Base-by-base conservation (phyloP, 192 early-diverging fungal species). In the Entomortierella chlamydospora region DNA sequence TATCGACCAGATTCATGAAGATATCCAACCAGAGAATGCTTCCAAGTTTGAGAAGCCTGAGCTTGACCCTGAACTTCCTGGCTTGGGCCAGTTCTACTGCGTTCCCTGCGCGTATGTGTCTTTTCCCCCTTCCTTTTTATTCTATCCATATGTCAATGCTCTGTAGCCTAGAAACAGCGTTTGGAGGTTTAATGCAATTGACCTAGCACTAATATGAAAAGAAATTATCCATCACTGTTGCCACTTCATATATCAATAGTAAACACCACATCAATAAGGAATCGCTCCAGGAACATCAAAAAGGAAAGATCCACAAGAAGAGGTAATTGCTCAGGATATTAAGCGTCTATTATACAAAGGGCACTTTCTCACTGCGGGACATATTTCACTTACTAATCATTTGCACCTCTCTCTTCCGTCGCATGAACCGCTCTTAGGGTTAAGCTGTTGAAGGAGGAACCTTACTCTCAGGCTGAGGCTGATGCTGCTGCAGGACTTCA, bases 1-100 rank as follows among this genome's bases (percentile, higher is more conserved):
- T 86, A 83, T 99, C 10, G 97, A 99, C 87, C 95, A 98, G 84
- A 93, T 99, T 70, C 93, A 95, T 66, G 92, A 93, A 30, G 96
- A 98, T 84, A 79, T 98, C 81, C 83, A 84, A 65, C 92, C 91
- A 20, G 92, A 90, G 50, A 91, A 92, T 70, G 84, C 84, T 12
- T 71, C 68, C 25, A 90, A 91, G 61, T 80, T 92, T 63, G 82
- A 88, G 51, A 89, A 85, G 41, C 78, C 87, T 58, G 86, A 86
- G 41, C 61, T 89, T 31, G 94, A 98, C 72, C 85, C 90, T 23
- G 97, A 99, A 55, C 73, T 96, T 67, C 96, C 97, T 29, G 97
- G 97, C 12, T 77, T 93, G 28, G 97, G 96, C 17, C 93, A 95
- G 80, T 88, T 92, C 87, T 96, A 97, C 71, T 99, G 97, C 83